A percentile compares a stretch with the other conserved stretches of the same genome.
Evolutionary conservation across 805 yeast genomes (phyloP).

Genomic region (Cyberlindnera subsufficiens): DNA sequence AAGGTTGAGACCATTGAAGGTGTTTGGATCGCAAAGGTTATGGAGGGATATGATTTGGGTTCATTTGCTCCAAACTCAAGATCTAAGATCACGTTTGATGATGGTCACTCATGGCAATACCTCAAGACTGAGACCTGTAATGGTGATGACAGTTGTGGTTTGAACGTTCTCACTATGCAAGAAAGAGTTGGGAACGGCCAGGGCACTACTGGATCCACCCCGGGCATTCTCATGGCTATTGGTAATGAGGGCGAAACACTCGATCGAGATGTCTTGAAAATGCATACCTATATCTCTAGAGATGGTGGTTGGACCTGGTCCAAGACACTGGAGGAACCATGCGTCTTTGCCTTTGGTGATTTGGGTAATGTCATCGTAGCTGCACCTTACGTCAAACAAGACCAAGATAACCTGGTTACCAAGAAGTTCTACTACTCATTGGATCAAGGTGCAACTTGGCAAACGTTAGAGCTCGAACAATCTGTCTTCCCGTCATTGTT

Average conservation of each 20-base stretch:
- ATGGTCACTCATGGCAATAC: constrained; percentile 31
- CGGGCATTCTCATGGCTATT: constrained; percentile 39
- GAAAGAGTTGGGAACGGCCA: constrained; percentile 27
- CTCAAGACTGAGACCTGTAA: constrained; percentile 24
- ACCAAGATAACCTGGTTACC: constrained; percentile 26
- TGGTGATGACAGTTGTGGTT: constrained; percentile 26
- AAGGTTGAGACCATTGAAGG: constrained; percentile 55
- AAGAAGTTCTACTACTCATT: constrained; percentile 47
- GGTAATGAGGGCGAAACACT: constrained; percentile 30
- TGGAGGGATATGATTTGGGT: constrained; percentile 14
- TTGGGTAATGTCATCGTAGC: constrained; percentile 71
- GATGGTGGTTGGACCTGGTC: constrained; percentile 81
- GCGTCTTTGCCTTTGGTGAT: constrained; percentile 63
- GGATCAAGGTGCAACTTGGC: constrained; percentile 73
- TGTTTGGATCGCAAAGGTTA: constrained; percentile 47
- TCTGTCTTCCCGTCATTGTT: constrained; percentile 37
- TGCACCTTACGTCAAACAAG: constrained; percentile 22
- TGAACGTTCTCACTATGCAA: constrained; percentile 30
- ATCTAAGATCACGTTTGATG: constrained; percentile 34
- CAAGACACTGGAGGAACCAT: constrained; percentile 44
- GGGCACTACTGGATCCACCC: constrained; percentile 30
- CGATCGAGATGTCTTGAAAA: constrained; percentile 11
- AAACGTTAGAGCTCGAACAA: constrained; percentile 38
- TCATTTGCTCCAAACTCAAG: constrained; percentile 17
- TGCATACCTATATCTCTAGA: constrained; percentile 57